These are phyloP conservation scores for Candida loeiensis DNA, from an alignment of 805 yeast species.

Conservation along the genomic window DNA sequence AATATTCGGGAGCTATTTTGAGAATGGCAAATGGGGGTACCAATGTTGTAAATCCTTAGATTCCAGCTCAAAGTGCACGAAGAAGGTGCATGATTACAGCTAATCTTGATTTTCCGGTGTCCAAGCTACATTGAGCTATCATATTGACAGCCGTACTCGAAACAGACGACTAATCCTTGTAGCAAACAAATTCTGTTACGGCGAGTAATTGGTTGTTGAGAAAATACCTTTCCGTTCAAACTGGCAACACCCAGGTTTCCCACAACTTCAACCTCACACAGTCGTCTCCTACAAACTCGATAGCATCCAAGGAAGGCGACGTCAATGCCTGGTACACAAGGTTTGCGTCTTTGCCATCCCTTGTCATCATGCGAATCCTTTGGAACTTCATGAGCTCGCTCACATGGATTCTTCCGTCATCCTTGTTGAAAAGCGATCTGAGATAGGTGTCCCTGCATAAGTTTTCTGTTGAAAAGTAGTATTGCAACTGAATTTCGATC, in stretches of 20 bases:
- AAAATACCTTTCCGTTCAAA: neutral
- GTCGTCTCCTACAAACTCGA: slow-evolving; percentile 15
- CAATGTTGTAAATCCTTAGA: slow-evolving; percentile 36
- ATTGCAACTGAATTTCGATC: slow-evolving; percentile 14
- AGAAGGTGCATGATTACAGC: too few relatives aligned
- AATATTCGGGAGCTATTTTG: slow-evolving; percentile 45
- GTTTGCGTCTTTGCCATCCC: slow-evolving; percentile 12
- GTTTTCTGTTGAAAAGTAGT: slow-evolving; percentile 23
- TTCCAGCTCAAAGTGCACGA: slow-evolving; percentile 30
- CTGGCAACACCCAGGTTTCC: slow-evolving; percentile 15
- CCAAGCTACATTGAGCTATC: too few relatives aligned
- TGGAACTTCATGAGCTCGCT: slow-evolving; percentile 16
- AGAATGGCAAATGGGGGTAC: slow-evolving; percentile 43
- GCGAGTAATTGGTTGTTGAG: too few relatives aligned
- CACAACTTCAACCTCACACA: slow-evolving; percentile 16
- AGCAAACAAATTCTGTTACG: too few relatives aligned
- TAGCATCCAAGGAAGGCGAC: slow-evolving; percentile 6
- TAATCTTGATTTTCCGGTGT: too few relatives aligned
- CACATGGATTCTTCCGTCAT: slow-evolving; percentile 17
- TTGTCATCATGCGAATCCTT: slow-evolving; percentile 15
- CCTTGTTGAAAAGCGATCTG: slow-evolving; percentile 15
- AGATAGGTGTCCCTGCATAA: slow-evolving; percentile 20
- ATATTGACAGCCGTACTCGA: too few relatives aligned
- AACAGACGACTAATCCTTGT: neutral
- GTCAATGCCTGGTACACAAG: slow-evolving; percentile 12